A percentile compares a stretch with the other conserved stretches of the same genome.
Conservation (phyloP, 768 basidiomycete genomes). For the Filobasidium wieringae region DNA sequence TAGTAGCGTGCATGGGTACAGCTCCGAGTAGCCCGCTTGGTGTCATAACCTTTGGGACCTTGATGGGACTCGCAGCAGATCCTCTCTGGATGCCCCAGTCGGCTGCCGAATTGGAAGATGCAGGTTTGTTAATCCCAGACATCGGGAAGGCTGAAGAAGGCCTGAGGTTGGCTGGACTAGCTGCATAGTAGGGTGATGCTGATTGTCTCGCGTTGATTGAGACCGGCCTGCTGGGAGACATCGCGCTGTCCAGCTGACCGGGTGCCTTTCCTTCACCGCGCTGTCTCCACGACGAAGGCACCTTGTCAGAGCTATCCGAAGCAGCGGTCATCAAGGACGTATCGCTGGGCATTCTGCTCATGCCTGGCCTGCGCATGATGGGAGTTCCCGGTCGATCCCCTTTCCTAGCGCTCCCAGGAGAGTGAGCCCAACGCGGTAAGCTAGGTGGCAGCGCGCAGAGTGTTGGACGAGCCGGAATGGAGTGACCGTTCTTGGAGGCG, state of each 20-base stretch:
- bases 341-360: background rate
- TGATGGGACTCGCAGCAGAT: background rate
- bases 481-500: background rate
- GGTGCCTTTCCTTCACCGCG: too few relatives aligned
- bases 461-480: background rate
- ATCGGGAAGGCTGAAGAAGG: too few relatives aligned
- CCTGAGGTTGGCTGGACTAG: too few relatives aligned
- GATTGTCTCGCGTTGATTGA: too few relatives aligned
- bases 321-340: background rate
- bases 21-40: background rate
- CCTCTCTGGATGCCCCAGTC: background rate
- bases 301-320: too few relatives aligned
- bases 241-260: too few relatives aligned
- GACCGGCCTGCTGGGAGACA: too few relatives aligned
- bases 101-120: background rate
- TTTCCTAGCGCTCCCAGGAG: too few relatives aligned
- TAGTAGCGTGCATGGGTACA: conserved; percentile 1
- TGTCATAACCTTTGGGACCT: background rate
- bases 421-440: background rate
- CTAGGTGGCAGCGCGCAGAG: conserved; percentile 5
- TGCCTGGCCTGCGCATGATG: background rate
- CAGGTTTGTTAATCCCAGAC: too few relatives aligned
- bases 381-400: background rate
- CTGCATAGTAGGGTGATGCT: too few relatives aligned
- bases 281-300: too few relatives aligned